phyloP scores from a whole-genome alignment of 768 basidiomycete genomes.

The Flagelloscypha sp. region DNA sequence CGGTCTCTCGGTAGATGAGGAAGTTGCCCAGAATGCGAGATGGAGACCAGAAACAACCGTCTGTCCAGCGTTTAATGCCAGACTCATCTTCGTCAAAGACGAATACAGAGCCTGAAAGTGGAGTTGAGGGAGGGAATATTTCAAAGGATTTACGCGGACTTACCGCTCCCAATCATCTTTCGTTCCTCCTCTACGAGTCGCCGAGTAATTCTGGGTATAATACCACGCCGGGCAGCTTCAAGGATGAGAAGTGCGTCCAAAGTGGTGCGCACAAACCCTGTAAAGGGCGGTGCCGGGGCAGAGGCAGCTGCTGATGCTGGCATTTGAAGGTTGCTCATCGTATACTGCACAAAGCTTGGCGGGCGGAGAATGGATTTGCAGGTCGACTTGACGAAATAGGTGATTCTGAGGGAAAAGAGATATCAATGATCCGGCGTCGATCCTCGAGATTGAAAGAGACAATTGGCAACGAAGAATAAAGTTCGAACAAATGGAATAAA shows the following conservation, averaged over 20 bases:
- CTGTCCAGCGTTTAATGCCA: constrained; percentile 97
- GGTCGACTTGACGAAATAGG: no score
- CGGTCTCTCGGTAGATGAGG: constrained; percentile 89
- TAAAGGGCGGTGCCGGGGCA: constrained; percentile 89
- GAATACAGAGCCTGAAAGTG: constrained; percentile 93
- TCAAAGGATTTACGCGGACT: no score
- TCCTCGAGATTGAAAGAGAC: no score
- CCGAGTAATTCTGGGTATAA: constrained; percentile 87
- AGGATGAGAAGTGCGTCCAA: constrained; percentile 94
- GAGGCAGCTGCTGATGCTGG: no score
- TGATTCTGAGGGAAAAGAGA: no score
- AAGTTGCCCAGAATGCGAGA: constrained; percentile 92
- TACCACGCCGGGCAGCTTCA: constrained; percentile 83
- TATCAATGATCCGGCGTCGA: no score
- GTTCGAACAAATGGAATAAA: no score
- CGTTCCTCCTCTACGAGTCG: constrained; percentile 89
- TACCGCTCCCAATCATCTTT: constrained; percentile 84
- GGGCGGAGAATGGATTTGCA: no score
- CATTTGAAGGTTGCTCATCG: no score
- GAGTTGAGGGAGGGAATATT: no score
- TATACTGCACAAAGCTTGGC: no score
- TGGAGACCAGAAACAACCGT: constrained; percentile 95
- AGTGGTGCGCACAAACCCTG: constrained; percentile 92
- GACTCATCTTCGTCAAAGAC: constrained; percentile 97
- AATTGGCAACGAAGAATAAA: no score